Conservation (phyloP, 2,329 filamentous ascomycete genomes). For the Botryotinia calthae region DNA sequence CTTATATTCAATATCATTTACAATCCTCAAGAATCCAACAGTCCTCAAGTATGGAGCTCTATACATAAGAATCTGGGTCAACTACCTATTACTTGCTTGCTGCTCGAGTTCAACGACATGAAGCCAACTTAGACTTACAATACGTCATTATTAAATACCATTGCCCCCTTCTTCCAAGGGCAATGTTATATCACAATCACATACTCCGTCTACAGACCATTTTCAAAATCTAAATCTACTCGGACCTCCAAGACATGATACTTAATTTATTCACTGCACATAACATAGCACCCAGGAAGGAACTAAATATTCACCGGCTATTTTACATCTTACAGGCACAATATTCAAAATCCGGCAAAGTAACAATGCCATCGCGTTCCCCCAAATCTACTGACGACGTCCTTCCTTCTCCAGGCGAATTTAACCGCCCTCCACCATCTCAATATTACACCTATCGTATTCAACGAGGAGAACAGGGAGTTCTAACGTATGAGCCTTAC, state of each 20-base stretch:
- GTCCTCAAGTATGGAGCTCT: neutral
- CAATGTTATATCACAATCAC: neutral
- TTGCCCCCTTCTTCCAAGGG: too few relatives aligned
- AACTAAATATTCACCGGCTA: neutral
- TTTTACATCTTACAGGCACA: neutral
- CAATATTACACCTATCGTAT: constrained; percentile 41
- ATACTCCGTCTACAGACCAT: neutral
- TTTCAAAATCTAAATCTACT: neutral
- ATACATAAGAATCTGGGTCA: too few relatives aligned
- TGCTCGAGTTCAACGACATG: neutral
- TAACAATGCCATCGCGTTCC: neutral
- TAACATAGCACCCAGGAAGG: neutral
- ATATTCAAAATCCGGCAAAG: neutral
- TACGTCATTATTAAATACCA: neutral
- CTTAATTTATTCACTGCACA: neutral
- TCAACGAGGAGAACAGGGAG: constrained; percentile 58
- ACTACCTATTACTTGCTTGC: too few relatives aligned
- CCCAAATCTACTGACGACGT: neutral
- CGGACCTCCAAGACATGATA: neutral
- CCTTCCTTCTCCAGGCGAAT: neutral
- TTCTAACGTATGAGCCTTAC: constrained; percentile 62
- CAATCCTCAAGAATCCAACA: neutral
- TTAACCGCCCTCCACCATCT: neutral
- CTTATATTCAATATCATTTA: neutral
- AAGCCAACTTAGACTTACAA: neutral